A percentile compares a stretch with the other conserved stretches of the same genome.
Conservation (phyloP, 2,329 filamentous ascomycete species). For the Dactylellina haptotyla region DNA sequence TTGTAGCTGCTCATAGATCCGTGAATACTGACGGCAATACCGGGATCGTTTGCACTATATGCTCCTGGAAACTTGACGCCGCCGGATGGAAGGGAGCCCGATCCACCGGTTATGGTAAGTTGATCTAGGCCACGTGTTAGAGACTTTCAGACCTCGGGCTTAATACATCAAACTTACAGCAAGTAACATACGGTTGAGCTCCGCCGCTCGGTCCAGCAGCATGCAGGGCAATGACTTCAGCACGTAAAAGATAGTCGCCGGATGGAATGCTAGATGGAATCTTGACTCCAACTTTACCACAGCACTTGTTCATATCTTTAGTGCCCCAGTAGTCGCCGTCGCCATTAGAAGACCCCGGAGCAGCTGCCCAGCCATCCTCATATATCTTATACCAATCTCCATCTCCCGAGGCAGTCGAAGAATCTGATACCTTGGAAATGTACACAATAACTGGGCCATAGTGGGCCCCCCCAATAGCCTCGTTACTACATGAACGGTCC, state of each 20-base stretch:
- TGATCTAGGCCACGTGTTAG: conserved; percentile 58
- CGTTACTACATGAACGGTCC: conserved; percentile 64
- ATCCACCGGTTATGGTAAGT: conserved; percentile 64
- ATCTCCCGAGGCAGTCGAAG: conserved; percentile 63
- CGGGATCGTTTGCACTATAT: conserved; percentile 65
- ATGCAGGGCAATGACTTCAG: conserved; percentile 68
- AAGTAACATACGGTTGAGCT: conserved; percentile 62
- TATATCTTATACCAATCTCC: conserved; percentile 68
- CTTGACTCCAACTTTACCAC: conserved; percentile 65
- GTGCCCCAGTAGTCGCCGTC: conserved; percentile 65
- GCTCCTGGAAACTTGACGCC: conserved; percentile 65
- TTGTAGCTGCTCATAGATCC: conserved; percentile 60
- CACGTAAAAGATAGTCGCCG: conserved; percentile 68
- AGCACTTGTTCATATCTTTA: conserved; percentile 60
- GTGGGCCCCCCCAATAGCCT: conserved; percentile 68
- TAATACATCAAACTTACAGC: conserved; percentile 51
- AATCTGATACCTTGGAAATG: conserved; percentile 66
- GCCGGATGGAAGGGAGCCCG: conserved; percentile 62
- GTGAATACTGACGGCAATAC: conserved; percentile 66
- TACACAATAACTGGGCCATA: conserved; percentile 68
- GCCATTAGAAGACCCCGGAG: conserved; percentile 60
- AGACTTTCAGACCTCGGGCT: neutral
- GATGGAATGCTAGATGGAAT: conserved; percentile 67
- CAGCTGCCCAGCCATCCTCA: conserved; percentile 64
- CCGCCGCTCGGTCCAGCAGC: conserved; percentile 64